phyloP scores from a whole-genome alignment of 2,329 filamentous ascomycete genomes.

The Plectosphaerella plurivora region DNA sequence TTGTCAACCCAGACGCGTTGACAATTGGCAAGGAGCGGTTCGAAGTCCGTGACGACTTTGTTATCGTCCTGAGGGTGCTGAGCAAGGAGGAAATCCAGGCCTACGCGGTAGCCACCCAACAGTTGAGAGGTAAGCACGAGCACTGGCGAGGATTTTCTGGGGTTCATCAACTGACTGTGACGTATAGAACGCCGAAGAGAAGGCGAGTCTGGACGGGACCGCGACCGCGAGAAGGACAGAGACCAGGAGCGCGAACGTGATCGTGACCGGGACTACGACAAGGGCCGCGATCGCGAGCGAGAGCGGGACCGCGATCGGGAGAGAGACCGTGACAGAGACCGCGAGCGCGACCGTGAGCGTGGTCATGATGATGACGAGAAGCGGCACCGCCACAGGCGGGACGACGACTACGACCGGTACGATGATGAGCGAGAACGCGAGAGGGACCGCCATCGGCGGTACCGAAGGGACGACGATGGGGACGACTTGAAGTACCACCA shows the following conservation, averaged over 20 bases:
- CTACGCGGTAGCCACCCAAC: slow-evolving; percentile 75
- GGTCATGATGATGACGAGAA: slow-evolving; percentile 17
- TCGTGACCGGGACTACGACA: slow-evolving; percentile 15
- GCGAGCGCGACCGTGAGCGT: slow-evolving; percentile 28
- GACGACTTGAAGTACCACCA: slow-evolving; percentile 22
- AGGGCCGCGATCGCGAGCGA: slow-evolving; percentile 12
- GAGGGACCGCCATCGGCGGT: slow-evolving; percentile 21
- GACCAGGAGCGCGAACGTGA: slow-evolving; percentile 19
- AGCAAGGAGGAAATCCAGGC: slow-evolving; percentile 86
- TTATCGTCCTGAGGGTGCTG: slow-evolving; percentile 86
- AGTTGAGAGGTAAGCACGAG: slow-evolving; percentile 65
- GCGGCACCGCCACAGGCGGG: slow-evolving; percentile 19
- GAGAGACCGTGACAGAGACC: slow-evolving; percentile 12
- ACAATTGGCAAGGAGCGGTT: slow-evolving; percentile 85
- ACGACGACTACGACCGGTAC: slow-evolving; percentile 30
- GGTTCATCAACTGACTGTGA: neutral
- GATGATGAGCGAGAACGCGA: slow-evolving; percentile 22
- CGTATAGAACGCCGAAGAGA: slow-evolving; percentile 25
- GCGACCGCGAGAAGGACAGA: slow-evolving; percentile 2
- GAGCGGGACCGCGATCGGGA: slow-evolving; percentile 28
- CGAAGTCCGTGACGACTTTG: slow-evolving; percentile 87
- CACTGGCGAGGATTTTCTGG: neutral
- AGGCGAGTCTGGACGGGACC: slow-evolving; percentile 20
- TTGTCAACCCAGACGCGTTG: slow-evolving; percentile 86
- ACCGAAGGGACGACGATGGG: slow-evolving; percentile 19